These are phyloP conservation scores for Pseudevernia furfuracea DNA, from an alignment of 495 filamentous ascomycete species.

Conservation along the genomic window DNA sequence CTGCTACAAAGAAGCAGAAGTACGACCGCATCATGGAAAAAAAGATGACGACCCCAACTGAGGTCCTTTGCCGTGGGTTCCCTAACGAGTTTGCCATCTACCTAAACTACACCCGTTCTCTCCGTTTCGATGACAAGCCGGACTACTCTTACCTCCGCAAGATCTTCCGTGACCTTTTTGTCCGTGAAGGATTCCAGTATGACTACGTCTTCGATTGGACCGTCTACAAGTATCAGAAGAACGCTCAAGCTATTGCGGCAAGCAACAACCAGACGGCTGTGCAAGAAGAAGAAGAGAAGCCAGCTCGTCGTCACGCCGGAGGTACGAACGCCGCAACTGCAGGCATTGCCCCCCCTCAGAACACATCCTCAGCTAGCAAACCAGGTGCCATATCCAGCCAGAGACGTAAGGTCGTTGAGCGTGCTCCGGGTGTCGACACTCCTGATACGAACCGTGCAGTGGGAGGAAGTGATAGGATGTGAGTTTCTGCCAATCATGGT, in stretches of 20 bases:
- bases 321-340: slow-evolving; percentile 53
- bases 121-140: slow-evolving; percentile 99
- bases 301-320: slow-evolving; percentile 47
- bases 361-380: slow-evolving; percentile 52
- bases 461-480: slow-evolving; percentile 96
- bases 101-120: slow-evolving; percentile 96
- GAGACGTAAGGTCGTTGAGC: slow-evolving; percentile 78
- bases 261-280: slow-evolving; percentile 64
- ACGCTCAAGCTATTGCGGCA: slow-evolving; percentile 82
- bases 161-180: slow-evolving; percentile 99
- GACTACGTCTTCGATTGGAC: slow-evolving; percentile 99
- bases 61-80: slow-evolving; percentile 98
- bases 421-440: slow-evolving; percentile 56
- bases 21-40: slow-evolving; percentile 99
- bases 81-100: slow-evolving; percentile 99
- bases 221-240: slow-evolving; percentile 99
- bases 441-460: slow-evolving; percentile 82
- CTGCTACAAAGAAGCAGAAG: slow-evolving; percentile 99
- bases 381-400: slow-evolving; percentile 65
- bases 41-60: slow-evolving; percentile 99
- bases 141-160: slow-evolving; percentile 99
- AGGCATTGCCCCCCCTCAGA: slow-evolving; percentile 51
- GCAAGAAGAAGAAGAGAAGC: slow-evolving; percentile 63
- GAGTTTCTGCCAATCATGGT: slow-evolving; percentile 75
- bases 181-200: slow-evolving; percentile 99